Evolutionary conservation across 805 yeast species (phyloP), one percentile per base, ranked within the genome.

Genomic region (Candida suzukii): DNA sequence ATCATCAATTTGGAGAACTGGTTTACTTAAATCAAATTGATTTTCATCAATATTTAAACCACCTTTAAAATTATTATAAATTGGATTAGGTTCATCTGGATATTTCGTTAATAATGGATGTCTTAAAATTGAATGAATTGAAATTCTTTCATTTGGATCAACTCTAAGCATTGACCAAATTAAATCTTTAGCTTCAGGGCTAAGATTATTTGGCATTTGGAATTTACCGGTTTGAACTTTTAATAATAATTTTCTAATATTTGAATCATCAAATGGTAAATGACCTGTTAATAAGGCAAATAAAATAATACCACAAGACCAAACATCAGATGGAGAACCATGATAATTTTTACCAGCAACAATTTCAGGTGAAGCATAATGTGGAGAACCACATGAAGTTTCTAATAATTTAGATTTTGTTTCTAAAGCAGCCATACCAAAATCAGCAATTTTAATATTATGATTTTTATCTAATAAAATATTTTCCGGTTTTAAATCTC

Each of bases 341-440:
- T 84, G 88, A 54, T 85, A 85, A 41, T 77, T 76, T 52, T 75
- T 74, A 16, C 93, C 91, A 52, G 80, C 73, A 17, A 85, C 91
- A 47, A 85, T 84, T 61, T 85, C 95, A 0, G 95, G 95, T 2
- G 95, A 85, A 7, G 93, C 93, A 60, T 85, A 85, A 64, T 85
- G 95, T 17, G 95, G 95, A 19, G 90, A 82, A 4, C 95, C 95
- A 66, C 95, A 85, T 14, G 87, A 78, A 4, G 95, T 85, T 58
- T 83, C 88, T 40, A 85, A 66, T 41, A 85, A 63, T 57, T 76
- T 75, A 41, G 80, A 86, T 42, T 77, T 77, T 46, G 79, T 73
- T 57, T 85, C 91, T 45, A 85, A 66, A 19, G 93, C 93, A 22
- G 95, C 95, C 95, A 85, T 85, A 41, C 95, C 95, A 55, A 85